Percentiles rank a stretch among this genome's conserved stretches.
Evolutionary conservation across 139 green algal species (phyloP).

Genomic region (Micractinium conductrix): DNA sequence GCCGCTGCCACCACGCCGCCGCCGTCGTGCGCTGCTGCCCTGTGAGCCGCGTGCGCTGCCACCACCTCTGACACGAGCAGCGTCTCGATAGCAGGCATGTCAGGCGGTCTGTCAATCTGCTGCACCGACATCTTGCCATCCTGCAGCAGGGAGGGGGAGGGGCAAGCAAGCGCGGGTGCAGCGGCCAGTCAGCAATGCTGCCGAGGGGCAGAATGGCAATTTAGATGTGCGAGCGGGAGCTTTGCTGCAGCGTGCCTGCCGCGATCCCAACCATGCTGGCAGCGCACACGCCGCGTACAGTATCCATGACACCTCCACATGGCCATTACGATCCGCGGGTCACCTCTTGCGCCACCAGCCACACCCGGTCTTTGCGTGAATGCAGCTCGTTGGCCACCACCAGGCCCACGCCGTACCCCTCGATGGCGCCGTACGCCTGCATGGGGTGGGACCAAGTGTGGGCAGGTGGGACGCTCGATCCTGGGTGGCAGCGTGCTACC

Average conservation of each 20-base stretch:
- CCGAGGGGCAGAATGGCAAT: neutral
- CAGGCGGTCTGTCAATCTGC: conserved; percentile 1
- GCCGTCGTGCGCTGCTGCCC: no score
- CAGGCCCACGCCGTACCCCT: conserved; percentile 83
- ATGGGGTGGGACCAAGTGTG: neutral
- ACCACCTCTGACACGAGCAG: conserved; percentile 34
- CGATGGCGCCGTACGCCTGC: conserved; percentile 68
- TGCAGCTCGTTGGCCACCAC: conserved; percentile 97
- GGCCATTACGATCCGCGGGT: neutral
- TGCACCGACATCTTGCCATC: neutral
- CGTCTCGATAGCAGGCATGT: conserved; percentile 13
- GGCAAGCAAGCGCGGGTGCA: no score
- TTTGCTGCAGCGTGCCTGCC: no score
- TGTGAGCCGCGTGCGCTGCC: conserved; percentile 22
- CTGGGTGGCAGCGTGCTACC: no score
- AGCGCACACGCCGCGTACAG: no score
- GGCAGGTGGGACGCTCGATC: no score
- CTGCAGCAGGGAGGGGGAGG: neutral
- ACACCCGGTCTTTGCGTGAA: conserved; percentile 84
- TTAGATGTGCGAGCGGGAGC: no score
- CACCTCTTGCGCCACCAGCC: conserved; percentile 52
- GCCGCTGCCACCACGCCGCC: conserved; percentile 36
- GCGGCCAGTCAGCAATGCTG: neutral
- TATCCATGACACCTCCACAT: neutral
- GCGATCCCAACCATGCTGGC: neutral